Base-by-base conservation (phyloP, 2,329 filamentous ascomycete species). In the Colletotrichum tanaceti region DNA sequence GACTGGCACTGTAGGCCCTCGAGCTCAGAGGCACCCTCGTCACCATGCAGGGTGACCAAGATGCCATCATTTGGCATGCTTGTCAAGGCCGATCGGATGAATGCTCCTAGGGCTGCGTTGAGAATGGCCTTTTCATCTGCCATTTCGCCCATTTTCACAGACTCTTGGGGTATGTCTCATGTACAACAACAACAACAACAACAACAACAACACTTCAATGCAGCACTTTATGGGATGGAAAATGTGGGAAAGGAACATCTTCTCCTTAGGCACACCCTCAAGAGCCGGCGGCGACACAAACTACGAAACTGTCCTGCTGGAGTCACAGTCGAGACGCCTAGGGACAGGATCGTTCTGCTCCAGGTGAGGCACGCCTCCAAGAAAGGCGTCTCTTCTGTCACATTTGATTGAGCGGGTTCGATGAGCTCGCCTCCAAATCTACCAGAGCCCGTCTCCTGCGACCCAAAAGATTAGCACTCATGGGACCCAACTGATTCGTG, bases 11-110 rank as follows among this genome's bases (percentile, higher is more conserved):
- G 49, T 43, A 38, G 28, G 13, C 44, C 14, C 44, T 57, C 49
- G 38, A 35, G 28, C 47, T 52, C n/a, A 22, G 49, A 46, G 62
- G 38, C 49, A 28, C 62, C 44, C 58, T 35, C 44, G 52, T 43
- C 38, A 41, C 55, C 39, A 68, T 68, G 62, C 66, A 68, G 43
- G 20, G 38, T 68, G 44, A 68, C 62, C 62, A 65, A 32, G 35
- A 55, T 65, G 66, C 62, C 66, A 61, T 65, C 62, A 60, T 68
- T 22, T 28, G 50, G 55, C 66, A 68, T 68, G 43, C 52, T 52
- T 68, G 55, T 65, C 52, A 44, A 65, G 62, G 65, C 20, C 65
- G 61, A 68, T 65, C 54, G 47, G 20, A 52, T 39, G 38, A 39
- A 49, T 38, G 18, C 52, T 55, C 66, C 28, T 41, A 46, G 28